Evolutionary conservation across 331 rosid genomes (phyloP).

Genomic region (Malus hybrid): DNA sequence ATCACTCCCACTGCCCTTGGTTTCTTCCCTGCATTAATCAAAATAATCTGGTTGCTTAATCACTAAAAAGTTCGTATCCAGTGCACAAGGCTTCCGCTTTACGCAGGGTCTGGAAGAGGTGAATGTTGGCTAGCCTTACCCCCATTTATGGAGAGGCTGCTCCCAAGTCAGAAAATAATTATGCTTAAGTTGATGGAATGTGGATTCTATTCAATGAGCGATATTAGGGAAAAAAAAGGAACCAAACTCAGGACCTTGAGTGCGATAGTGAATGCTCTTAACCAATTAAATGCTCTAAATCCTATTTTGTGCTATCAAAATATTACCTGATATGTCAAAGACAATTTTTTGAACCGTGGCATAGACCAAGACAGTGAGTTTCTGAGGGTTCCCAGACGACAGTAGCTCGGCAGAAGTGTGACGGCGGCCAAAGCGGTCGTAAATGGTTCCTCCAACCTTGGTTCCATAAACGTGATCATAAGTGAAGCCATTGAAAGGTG

Average conservation of each 20-base stretch:
- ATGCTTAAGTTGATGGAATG: background rate
- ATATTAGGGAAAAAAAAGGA: no score
- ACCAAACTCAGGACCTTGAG: no score
- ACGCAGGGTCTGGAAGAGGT: no score
- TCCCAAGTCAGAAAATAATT: background rate
- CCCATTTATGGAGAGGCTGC: no score
- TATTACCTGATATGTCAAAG: slow-evolving; percentile 47
- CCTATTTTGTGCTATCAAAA: background rate
- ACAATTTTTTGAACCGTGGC: slow-evolving; percentile 83
- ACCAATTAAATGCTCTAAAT: no score
- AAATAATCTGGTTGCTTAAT: background rate
- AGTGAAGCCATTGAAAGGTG: slow-evolving; percentile 93
- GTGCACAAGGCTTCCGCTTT: no score
- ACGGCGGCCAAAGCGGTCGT: slow-evolving; percentile 70
- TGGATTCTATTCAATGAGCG: background rate
- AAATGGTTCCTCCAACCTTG: slow-evolving; percentile 93
- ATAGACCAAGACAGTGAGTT: slow-evolving; percentile 59
- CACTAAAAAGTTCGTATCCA: background rate
- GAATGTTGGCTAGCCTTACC: no score
- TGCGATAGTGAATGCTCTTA: no score
- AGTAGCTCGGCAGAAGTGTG: slow-evolving; percentile 85
- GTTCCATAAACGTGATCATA: slow-evolving; percentile 89
- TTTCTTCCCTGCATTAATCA: slow-evolving; percentile 35
- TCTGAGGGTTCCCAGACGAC: slow-evolving; percentile 52
- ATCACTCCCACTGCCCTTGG: slow-evolving; percentile 81